Evolutionary conservation across 2,329 filamentous ascomycete genomes (phyloP).

Genomic region (Mycocentrospora acerina): DNA sequence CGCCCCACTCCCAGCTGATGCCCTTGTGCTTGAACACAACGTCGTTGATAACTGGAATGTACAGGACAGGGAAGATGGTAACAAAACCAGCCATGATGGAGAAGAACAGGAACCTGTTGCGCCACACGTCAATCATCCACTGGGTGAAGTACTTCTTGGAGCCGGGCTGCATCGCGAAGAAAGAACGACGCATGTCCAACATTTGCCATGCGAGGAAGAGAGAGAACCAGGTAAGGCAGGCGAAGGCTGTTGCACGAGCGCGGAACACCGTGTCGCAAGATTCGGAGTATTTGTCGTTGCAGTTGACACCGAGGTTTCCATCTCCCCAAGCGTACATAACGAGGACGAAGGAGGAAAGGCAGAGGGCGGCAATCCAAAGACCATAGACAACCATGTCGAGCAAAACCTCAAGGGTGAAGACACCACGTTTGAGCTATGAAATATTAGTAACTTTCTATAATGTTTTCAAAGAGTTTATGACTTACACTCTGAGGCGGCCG

Average conservation of each 20-base stretch:
- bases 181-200: constrained; percentile 65
- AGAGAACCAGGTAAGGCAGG: constrained; percentile 73
- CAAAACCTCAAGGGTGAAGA: constrained; percentile 39
- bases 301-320: constrained; percentile 33
- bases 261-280: constrained; percentile 38
- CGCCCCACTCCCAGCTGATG: constrained; percentile 69
- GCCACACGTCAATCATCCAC: constrained; percentile 68
- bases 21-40: constrained; percentile 65
- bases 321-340: constrained; percentile 38
- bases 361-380: constrained; percentile 36
- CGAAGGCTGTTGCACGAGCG: constrained; percentile 72
- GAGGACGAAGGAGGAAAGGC: constrained; percentile 35
- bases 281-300: constrained; percentile 32
- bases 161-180: constrained; percentile 71
- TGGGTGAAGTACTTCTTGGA: constrained; percentile 58
- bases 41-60: constrained; percentile 68
- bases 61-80: constrained; percentile 44
- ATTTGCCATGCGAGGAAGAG: constrained; percentile 79
- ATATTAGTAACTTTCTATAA: constrained; percentile 8
- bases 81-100: constrained; percentile 41
- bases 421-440: constrained; percentile 34
- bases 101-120: constrained; percentile 65
- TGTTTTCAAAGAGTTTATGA: constrained; percentile 2
- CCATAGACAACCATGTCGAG: constrained; percentile 41
- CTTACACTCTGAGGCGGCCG: constrained; percentile 33